phyloP scores from a whole-genome alignment of 176 grass and related monocot species.

The Lolium multiflorum region DNA sequence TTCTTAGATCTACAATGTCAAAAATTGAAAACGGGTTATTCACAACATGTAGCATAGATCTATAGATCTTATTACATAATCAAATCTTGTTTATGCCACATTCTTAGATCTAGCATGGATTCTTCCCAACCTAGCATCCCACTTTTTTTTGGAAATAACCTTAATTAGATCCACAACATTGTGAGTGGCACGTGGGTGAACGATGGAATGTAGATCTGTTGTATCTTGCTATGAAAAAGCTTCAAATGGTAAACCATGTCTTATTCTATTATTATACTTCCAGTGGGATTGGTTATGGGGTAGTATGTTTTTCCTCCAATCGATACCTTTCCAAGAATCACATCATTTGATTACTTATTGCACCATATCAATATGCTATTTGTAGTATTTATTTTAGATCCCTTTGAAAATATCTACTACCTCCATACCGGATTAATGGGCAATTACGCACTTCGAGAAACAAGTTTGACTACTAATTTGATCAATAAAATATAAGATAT shows the following conservation, averaged over 20 bases:
- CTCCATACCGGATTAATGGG: no score
- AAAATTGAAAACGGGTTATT: no score
- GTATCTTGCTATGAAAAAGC: conserved; percentile 37
- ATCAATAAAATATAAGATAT: no score
- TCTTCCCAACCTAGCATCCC: not conserved
- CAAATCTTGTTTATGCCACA: not conserved
- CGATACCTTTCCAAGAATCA: not conserved
- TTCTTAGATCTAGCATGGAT: not conserved
- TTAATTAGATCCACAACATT: not conserved
- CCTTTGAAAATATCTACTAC: not conserved
- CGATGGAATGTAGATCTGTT: not conserved
- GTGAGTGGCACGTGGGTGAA: not conserved
- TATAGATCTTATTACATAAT: not conserved
- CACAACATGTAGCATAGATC: not conserved
- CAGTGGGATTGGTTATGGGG: not conserved
- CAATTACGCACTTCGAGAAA: no score
- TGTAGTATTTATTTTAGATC: not conserved
- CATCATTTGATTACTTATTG: not conserved
- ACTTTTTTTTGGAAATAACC: not conserved
- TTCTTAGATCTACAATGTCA: not conserved
- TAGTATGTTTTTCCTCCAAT: not conserved
- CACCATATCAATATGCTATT: not conserved
- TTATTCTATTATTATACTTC: not conserved
- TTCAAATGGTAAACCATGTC: not conserved
- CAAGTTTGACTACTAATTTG: no score